A percentile compares a stretch with the other conserved stretches of the same genome.
Conservation (phyloP, 2,329 filamentous ascomycete species). For the Teratosphaeria nubilosa region DNA sequence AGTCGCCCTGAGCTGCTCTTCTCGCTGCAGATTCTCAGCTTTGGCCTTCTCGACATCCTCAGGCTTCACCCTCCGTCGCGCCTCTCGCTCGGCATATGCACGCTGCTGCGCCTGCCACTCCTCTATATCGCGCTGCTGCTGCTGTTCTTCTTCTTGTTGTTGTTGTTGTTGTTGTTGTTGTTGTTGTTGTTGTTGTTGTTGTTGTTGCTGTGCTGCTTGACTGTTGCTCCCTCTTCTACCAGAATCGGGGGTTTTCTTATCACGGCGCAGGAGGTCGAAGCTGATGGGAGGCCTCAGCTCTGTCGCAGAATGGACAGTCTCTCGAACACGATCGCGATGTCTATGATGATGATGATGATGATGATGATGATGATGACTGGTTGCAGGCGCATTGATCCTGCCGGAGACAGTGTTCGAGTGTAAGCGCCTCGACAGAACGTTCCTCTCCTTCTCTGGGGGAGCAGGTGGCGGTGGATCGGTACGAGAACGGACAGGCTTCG, state of each 20-base stretch:
- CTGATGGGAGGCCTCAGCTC: conserved; percentile 35
- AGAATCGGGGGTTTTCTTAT: conserved; percentile 18
- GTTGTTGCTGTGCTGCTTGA: conserved; percentile 2
- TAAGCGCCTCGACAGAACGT: conserved; percentile 4
- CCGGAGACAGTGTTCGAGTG: conserved; percentile 8
- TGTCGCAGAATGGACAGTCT: conserved; percentile 35
- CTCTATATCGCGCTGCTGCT: conserved; percentile 6
- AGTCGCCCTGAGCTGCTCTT: conserved; percentile 29
- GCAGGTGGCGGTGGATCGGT: conserved; percentile 5
- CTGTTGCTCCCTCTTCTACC: conserved; percentile 14
- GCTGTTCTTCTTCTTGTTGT: not conserved
- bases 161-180: too few relatives aligned
- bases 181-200: too few relatives aligned
- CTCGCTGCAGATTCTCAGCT: conserved; percentile 29
- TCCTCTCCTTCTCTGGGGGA: conserved; percentile 1
- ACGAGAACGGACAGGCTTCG: conserved; percentile 5
- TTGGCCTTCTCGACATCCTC: conserved; percentile 31
- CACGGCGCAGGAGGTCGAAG: conserved; percentile 33
- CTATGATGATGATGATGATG: conserved; percentile 3
- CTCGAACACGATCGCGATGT: conserved; percentile 21
- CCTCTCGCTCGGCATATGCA: conserved; percentile 6
- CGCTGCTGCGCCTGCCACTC: conserved; percentile 13
- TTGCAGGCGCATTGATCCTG: not conserved
- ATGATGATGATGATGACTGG: conserved; percentile 1
- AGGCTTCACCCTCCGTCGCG: conserved; percentile 22